Evolutionary conservation across 2,329 filamentous ascomycete species (phyloP), one percentile per base, ranked within the genome.

Genomic region (Paracorniculantispora psalliotae): DNA sequence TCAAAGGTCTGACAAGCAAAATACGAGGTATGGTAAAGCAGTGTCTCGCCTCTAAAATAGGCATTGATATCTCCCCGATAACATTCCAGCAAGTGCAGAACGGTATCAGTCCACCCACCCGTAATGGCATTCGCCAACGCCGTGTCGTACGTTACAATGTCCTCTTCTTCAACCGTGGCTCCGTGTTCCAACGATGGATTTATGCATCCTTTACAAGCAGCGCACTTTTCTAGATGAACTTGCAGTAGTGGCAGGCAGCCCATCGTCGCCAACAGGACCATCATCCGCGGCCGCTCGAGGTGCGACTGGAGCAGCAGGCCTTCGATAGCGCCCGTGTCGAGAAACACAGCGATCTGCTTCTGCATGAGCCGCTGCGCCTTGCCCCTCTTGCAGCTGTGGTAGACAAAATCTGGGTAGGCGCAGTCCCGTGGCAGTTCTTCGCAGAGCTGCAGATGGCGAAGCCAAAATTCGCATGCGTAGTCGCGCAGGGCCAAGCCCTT

Each of bases 251-350:
- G 17, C 41, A 23, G 17, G 41, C 41, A 44, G 41, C 41, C 41
- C 41, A 44, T 44, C 6, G 41, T 17, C 5, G 41, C 41, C 41
- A 44, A 23, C 5, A 44, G 6, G 5, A 44, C 41, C 41, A 23
- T 23, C 41, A 44, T 44, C 41, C 6, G 6, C 17, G 21, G 17
- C 5, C 17, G 44, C 26, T 56, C 44, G 23, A 44, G 41, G 47
- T 55, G 61, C 61, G 62, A 62, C 63, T 33, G 6, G 30, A 33
- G 30, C 6, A 12, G 6, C 30, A 33, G 6, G 30, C 30, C 30
- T 33, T 33, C 63, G 56, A 61, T 64, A 55, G 54, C 51, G 17
- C 41, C 41, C 17, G 41, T n/a, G 41, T 15, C 7, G 6, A 6
- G 17, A 7, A 44, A 23, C 7, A 44, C 17, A 5, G 5, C 7